phyloP scores from a whole-genome alignment of 2,329 filamentous ascomycete genomes.

The Clonostachys sp. region DNA sequence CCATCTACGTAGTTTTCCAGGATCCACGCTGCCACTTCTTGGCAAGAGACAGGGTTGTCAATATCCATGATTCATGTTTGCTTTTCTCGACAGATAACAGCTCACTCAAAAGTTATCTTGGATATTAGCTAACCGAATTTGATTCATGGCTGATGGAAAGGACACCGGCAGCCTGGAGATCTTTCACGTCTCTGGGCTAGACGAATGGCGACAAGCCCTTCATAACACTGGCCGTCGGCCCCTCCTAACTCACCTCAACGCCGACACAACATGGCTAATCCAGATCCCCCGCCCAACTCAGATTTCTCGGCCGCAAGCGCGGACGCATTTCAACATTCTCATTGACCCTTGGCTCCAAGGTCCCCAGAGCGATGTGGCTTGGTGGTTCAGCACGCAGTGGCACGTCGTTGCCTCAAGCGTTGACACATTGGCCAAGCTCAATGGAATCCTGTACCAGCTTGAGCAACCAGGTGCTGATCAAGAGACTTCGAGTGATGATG shows the following conservation, averaged over 20 bases:
- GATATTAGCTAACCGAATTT: no score
- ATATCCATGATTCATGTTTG: no score
- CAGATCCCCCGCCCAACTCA: slow-evolving; percentile 52
- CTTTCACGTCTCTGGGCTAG: slow-evolving; percentile 5
- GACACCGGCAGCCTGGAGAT: background rate
- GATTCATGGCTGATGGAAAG: no score
- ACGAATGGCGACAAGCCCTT: slow-evolving; percentile 11
- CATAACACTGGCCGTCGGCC: slow-evolving; percentile 13
- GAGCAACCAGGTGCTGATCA: slow-evolving; percentile 22
- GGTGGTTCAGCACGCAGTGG: slow-evolving; percentile 63
- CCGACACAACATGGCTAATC: slow-evolving; percentile 64
- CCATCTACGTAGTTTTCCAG: no score
- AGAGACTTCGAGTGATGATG: background rate
- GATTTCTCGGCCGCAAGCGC: slow-evolving; percentile 28
- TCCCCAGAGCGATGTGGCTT: slow-evolving; percentile 56
- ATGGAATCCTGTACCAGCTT: slow-evolving; percentile 41
- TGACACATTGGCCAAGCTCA: slow-evolving; percentile 48
- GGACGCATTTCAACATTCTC: slow-evolving; percentile 57
- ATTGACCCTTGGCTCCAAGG: slow-evolving; percentile 63
- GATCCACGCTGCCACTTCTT: no score
- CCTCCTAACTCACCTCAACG: slow-evolving; percentile 60
- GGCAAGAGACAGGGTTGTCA: no score
- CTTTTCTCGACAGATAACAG: no score
- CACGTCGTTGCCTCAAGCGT: slow-evolving; percentile 51
- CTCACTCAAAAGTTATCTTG: no score